Base-by-base conservation (phyloP, 1,284 basidiomycete genomes). In the Melanopsichium pennsylvanicum region DNA sequence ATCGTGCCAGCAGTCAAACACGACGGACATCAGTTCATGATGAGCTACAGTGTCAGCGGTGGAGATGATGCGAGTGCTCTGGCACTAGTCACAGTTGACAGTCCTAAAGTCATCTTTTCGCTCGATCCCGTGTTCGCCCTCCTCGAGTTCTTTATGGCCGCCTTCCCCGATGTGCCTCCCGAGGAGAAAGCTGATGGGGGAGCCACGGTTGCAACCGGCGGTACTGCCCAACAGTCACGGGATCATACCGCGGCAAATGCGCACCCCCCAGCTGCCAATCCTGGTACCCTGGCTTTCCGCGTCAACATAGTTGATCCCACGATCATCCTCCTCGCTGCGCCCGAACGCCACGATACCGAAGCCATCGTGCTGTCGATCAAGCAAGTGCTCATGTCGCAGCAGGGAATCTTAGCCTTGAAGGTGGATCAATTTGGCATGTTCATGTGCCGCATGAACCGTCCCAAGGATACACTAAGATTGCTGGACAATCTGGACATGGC, bases 401-500 rank as follows among this genome's bases (percentile, higher is more conserved):
- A 97, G 89, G 89, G 89, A 16, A 88, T 95, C 29, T 79, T 94
- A 67, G 91, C 93, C 0, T 83, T 98, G 62, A 92, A 87, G 51
- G 84, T 98, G 33, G 88, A 87, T 55, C 87, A 87, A 47, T 85
- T 97, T 10, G 96, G 95, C 35, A 97, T 99, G 93, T 97, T 93
- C 15, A 85, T 98, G 36, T 88, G 89, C 62, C 40, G 70, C 13
- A 98, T 99, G 93, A 91, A 91, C 69, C 86, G 87, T 62, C 85
- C 87, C 34, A 85, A 88, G 3, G 95, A 98, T 66, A 88, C 87
- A 35, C 89, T 95, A 37, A 88, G 92, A 33, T 93, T 99, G 83
- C 84, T 99, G 69, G 96, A 98, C 81, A 91, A 97, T 64, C 85
- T 97, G 42, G 92, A 96, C 80, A 76, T 97, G 41, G 91, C 92